phyloP scores from a whole-genome alignment of 805 yeast genomes.

The Candida sanyiensis region DNA sequence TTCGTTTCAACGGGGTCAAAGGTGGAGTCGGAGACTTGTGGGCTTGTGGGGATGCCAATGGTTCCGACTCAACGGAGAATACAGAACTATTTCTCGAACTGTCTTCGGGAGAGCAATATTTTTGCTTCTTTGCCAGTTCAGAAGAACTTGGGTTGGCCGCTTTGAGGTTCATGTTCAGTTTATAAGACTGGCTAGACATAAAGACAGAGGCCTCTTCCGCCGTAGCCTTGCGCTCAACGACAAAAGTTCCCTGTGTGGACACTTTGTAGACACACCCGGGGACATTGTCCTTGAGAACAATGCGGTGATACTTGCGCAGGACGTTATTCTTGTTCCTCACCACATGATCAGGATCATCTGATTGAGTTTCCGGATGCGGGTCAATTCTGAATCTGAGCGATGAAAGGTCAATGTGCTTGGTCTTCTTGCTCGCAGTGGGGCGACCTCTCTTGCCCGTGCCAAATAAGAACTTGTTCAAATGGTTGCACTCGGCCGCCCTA shows the following conservation, averaged over 20 bases:
- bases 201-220: conserved; percentile 3
- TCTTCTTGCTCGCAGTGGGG: conserved; percentile 38
- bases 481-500: conserved; percentile 81
- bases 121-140: no score
- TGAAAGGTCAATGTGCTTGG: no score
- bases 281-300: conserved; percentile 16
- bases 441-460: conserved; percentile 90
- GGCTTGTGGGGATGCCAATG: no score
- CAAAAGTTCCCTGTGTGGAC: conserved; percentile 14
- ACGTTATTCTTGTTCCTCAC: conserved; percentile 16
- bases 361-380: conserved; percentile 7
- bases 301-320: conserved; percentile 12
- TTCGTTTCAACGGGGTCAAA: no score
- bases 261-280: conserved; percentile 10
- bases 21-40: no score
- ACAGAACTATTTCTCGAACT: no score
- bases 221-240: conserved; percentile 11
- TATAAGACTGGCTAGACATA: background rate
- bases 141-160: no score
- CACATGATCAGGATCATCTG: conserved; percentile 11
- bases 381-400: conserved; percentile 17
- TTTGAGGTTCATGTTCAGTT: conserved; percentile 1
- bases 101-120: no score
- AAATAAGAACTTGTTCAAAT: conserved; percentile 70
- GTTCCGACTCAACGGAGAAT: no score